phyloP scores from a whole-genome alignment of 805 yeast species.

The Schwanniomyces occidentalis region DNA sequence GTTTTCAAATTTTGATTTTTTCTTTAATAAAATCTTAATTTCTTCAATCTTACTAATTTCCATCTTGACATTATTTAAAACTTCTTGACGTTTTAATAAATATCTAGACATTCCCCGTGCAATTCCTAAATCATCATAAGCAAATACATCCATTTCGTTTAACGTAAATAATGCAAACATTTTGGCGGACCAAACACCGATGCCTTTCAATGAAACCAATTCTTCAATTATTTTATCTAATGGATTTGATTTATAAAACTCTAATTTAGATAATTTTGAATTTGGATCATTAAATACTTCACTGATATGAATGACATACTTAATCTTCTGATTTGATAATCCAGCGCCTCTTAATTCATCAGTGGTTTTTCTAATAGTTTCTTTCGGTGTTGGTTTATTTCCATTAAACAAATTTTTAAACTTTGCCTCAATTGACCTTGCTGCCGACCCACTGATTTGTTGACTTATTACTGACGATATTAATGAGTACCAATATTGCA shows the following conservation, averaged over 20 bases:
- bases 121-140: conserved; percentile 79
- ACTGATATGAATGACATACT: conserved; percentile 59
- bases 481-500: conserved; percentile 37
- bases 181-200: conserved; percentile 85
- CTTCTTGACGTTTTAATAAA: conserved; percentile 51
- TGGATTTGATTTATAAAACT: conserved; percentile 35
- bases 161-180: conserved; percentile 81
- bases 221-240: conserved; percentile 50
- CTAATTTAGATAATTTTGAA: conserved; percentile 28
- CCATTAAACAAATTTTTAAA: conserved; percentile 36
- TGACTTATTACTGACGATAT: conserved; percentile 58
- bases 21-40: conserved; percentile 29
- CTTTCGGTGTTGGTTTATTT: conserved; percentile 53
- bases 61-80: conserved; percentile 44
- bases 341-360: conserved; percentile 66
- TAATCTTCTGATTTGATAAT: conserved; percentile 64
- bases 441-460: conserved; percentile 82
- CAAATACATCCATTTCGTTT: conserved; percentile 66
- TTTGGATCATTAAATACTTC: conserved; percentile 47
- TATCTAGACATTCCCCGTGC: conserved; percentile 78
- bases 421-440: conserved; percentile 57
- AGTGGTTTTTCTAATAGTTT: conserved; percentile 37
- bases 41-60: conserved; percentile 32
- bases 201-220: conserved; percentile 60
- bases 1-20: conserved; percentile 37